Conservation (phyloP, 2,329 filamentous ascomycete genomes). For the Phialophora verrucosa region DNA sequence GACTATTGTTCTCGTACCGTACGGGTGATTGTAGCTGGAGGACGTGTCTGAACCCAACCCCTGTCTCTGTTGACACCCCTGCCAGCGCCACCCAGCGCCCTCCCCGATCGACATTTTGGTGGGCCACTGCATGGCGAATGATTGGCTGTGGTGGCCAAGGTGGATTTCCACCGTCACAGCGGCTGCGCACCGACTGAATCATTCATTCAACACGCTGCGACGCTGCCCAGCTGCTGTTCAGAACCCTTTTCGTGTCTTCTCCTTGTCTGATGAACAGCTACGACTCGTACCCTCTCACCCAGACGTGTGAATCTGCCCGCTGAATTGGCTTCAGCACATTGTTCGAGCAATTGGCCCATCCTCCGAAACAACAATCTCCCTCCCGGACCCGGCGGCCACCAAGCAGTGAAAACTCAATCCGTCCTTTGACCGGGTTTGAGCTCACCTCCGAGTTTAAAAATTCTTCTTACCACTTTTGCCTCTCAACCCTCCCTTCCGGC, state of each 20-base stretch:
- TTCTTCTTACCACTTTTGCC: conserved; percentile 22
- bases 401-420: conserved; percentile 18
- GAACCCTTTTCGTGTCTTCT: conserved; percentile 18
- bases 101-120: conserved; percentile 31
- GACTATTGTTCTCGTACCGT: neutral
- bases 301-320: neutral
- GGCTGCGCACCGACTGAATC: conserved; percentile 30
- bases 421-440: conserved; percentile 8
- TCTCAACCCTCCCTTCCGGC: conserved; percentile 24
- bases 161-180: conserved; percentile 34
- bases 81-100: conserved; percentile 19
- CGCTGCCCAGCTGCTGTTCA: conserved; percentile 14
- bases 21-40: neutral
- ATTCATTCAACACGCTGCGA: conserved; percentile 13
- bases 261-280: conserved; percentile 3
- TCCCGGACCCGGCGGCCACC: conserved; percentile 4
- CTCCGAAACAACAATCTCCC: conserved; percentile 25
- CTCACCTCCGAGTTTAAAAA: conserved; percentile 21
- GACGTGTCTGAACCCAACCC: conserved; percentile 6
- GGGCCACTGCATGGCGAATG: conserved; percentile 11
- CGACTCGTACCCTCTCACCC: neutral
- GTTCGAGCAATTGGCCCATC: conserved; percentile 11
- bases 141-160: conserved; percentile 12
- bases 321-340: conserved; percentile 4
- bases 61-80: conserved; percentile 4